phyloP scores from a whole-genome alignment of 495 filamentous ascomycete species.

The Staphylotrichum longicolle region DNA sequence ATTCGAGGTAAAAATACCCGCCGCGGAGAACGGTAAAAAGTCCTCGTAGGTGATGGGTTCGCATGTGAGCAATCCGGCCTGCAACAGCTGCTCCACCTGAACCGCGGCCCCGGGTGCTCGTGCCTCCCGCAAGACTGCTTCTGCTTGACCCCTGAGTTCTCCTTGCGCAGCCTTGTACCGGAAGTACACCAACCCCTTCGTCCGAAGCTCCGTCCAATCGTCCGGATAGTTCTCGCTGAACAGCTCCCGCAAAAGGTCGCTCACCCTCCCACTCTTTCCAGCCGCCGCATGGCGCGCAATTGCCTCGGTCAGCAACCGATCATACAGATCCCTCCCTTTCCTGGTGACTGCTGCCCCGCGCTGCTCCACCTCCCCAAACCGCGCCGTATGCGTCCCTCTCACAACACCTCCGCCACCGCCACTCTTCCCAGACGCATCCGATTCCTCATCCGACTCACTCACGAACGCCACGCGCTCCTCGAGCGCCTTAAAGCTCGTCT shows the following conservation, averaged over 20 bases:
- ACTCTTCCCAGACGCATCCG: background rate
- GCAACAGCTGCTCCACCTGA: slow-evolving; percentile 29
- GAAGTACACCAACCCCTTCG: too few species aligned
- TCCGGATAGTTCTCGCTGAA: too few species aligned
- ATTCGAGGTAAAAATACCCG: slow-evolving; percentile 46
- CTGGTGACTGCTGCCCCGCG: slow-evolving; percentile 43
- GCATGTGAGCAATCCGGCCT: slow-evolving; percentile 26
- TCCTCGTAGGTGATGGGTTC: slow-evolving; percentile 46
- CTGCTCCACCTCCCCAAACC: slow-evolving; percentile 49
- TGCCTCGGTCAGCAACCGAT: slow-evolving; percentile 30
- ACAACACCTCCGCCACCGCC: slow-evolving; percentile 10
- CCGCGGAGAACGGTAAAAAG: slow-evolving; percentile 45
- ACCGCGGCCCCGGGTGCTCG: background rate
- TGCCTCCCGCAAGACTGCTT: too few species aligned
- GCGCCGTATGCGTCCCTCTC: slow-evolving; percentile 41
- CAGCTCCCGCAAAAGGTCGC: too few species aligned
- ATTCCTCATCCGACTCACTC: too few species aligned
- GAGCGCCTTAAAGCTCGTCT: slow-evolving; percentile 46
- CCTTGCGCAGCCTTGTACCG: too few species aligned
- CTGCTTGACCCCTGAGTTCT: too few species aligned
- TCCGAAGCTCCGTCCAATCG: too few species aligned
- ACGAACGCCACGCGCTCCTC: slow-evolving; percentile 41
- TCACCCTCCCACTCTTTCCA: slow-evolving; percentile 25
- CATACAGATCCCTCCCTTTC: slow-evolving; percentile 42
- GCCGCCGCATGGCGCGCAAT: slow-evolving; percentile 23